Evolutionary conservation across 139 green algal genomes (phyloP), one percentile per base, ranked within the genome.

Genomic region (Auxenochlorella protothecoides): DNA sequence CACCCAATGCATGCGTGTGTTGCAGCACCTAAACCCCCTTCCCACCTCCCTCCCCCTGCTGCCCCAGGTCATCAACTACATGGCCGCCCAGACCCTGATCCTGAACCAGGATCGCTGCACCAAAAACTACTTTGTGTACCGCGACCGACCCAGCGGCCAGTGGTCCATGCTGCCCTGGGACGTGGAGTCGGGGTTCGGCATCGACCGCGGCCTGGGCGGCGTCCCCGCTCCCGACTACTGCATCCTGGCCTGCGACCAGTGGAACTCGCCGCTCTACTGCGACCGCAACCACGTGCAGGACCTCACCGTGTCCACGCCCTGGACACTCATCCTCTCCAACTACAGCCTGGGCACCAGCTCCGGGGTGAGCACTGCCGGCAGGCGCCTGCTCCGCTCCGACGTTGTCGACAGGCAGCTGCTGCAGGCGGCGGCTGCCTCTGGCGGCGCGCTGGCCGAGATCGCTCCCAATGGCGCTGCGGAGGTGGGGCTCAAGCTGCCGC

Each of bases 61-160:
- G 9, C 57, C 57, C 57, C 57, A 11, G 9, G 57, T 87, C 3
- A 86, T 92, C 55, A 92, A 95, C 63, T 74, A 90, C 64, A 89
- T 93, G 85, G 88, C 90, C 1, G 84, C 84, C 0, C 81, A 93
- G 76, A 86, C 86, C 2, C 62, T 95, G 6, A 63, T 97, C 7
- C 71, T 87, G 57, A 94, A 95, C 81, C 86, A 93, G 80, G 92
- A 96, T 78, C 76, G 92, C 7, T 96, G 91, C 84, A 94, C 89
- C 66, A 97, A 96, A 76, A 97, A 97, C 80, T 97, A 89, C 77
- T 91, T 85, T 71, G 72, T 94, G 57, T 93, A 93, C 78, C 72
- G 71, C 10, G 74, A 96, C 74, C 76, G 84, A 0, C 54, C 68
- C 3, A 80, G 14, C 6, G 64, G 56, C 2, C 5, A 91, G 73